A percentile compares a stretch with the other conserved stretches of the same genome.
These are phyloP conservation scores for Serendipita sp. DNA, from an alignment of 768 basidiomycete species.

Conservation along the genomic window DNA sequence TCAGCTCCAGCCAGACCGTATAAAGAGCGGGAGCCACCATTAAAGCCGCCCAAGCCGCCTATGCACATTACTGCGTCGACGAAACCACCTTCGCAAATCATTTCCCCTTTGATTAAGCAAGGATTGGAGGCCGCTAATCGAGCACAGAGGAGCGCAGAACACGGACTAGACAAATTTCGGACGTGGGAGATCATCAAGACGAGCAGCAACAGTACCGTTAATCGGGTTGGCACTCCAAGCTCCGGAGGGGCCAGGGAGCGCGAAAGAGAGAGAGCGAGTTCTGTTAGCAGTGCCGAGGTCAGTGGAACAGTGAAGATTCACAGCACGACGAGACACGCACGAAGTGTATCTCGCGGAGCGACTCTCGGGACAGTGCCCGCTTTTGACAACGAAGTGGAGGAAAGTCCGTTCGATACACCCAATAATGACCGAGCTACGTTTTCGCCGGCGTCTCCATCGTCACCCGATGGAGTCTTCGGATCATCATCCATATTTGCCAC, in stretches of 20 bases:
- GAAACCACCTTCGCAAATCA: slow-evolving; percentile 24
- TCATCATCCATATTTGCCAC: background rate
- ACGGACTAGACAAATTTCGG: slow-evolving; percentile 50
- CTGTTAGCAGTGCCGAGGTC: background rate
- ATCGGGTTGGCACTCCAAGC: slow-evolving; percentile 11
- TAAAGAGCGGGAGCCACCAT: slow-evolving; percentile 6
- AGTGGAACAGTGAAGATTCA: background rate
- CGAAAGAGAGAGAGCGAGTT: background rate
- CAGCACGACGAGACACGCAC: background rate
- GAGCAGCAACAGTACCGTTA: slow-evolving; percentile 28
- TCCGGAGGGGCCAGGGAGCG: background rate
- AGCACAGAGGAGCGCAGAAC: slow-evolving; percentile 56
- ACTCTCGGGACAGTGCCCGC: background rate
- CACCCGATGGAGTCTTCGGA: background rate
- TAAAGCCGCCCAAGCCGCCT: slow-evolving; percentile 13
- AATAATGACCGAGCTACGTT: background rate
- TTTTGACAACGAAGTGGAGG: background rate
- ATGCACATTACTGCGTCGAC: background rate
- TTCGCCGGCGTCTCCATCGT: background rate
- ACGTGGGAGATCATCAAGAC: slow-evolving; percentile 52
- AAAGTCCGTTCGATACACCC: background rate
- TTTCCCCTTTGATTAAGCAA: slow-evolving; percentile 55
- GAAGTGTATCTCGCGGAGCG: background rate
- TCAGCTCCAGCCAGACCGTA: background rate
- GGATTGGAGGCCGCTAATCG: slow-evolving; percentile 58